Evolutionary conservation across 257 asterid genomes (phyloP).

Genomic region (Knoxia roxburghii): DNA sequence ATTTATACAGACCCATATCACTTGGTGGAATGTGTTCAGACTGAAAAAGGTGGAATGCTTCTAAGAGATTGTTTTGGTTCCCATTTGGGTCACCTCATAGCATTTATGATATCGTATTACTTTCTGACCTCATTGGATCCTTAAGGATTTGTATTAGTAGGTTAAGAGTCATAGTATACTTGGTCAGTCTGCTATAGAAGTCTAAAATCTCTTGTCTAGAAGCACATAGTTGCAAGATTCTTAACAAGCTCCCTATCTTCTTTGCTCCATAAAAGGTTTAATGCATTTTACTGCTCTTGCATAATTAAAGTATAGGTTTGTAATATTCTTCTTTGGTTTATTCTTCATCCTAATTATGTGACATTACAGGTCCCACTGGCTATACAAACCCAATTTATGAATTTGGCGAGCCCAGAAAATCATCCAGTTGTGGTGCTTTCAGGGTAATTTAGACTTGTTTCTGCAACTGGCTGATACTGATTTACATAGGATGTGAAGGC

Average conservation of each 20-base stretch:
- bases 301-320: not conserved
- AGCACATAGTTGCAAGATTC: not conserved
- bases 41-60: not conserved
- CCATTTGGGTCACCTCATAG: not conserved
- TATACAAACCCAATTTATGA: slow-evolving; percentile 49
- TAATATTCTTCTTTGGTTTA: not conserved
- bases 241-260: not conserved
- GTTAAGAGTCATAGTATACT: slow-evolving; percentile 1
- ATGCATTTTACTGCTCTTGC: not conserved
- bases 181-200: not conserved
- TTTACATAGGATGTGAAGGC: not conserved
- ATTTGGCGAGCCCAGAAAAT: slow-evolving; percentile 57
- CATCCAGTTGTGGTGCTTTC: slow-evolving; percentile 84
- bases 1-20: too few species aligned
- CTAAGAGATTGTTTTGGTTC: not conserved
- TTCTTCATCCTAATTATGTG: slow-evolving; percentile 3
- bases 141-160: not conserved
- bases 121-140: not conserved
- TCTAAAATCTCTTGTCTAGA: not conserved
- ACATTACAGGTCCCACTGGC: slow-evolving; percentile 66
- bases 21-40: slow-evolving; percentile 14
- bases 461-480: slow-evolving; percentile 2
- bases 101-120: not conserved
- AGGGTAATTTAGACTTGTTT: slow-evolving; percentile 43
- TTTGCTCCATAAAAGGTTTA: not conserved